Evolutionary conservation across 345 rosid species (phyloP).

Genomic region (Aquilaria yunnanensis): DNA sequence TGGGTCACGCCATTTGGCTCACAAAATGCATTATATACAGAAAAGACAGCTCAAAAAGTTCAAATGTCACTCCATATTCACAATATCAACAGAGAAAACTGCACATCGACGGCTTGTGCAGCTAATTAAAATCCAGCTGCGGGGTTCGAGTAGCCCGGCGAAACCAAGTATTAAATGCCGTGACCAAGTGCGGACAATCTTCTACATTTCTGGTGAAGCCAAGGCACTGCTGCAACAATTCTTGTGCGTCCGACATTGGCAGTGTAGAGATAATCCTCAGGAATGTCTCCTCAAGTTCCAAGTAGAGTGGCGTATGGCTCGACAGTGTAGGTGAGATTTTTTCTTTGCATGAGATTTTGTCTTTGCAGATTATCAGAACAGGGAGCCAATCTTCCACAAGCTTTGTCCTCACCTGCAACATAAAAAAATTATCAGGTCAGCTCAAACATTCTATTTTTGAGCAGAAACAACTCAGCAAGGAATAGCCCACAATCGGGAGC

Average conservation of each 20-base stretch:
- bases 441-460: background rate
- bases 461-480: background rate
- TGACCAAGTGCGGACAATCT: constrained; percentile 57
- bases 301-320: constrained; percentile 35
- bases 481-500: too few relatives aligned
- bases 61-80: constrained; percentile 6
- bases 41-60: background rate
- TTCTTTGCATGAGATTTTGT: constrained; percentile 38
- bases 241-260: constrained; percentile 53
- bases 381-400: constrained; percentile 73
- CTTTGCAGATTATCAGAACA: constrained; percentile 59
- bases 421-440: background rate
- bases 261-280: constrained; percentile 58
- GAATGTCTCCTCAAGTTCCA: constrained; percentile 65
- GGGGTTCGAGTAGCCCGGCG: constrained; percentile 45
- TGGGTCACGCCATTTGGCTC: too few relatives aligned
- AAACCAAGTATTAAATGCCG: constrained; percentile 70
- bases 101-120: background rate
- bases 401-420: constrained; percentile 53
- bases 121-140: constrained; percentile 5
- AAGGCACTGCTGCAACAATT: constrained; percentile 53
- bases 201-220: constrained; percentile 54
- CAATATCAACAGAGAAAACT: constrained; percentile 2
- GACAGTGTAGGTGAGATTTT: constrained; percentile 30
- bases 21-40: constrained; percentile 10